These are phyloP conservation scores for Penicillium sp. DNA, from an alignment of 2,329 filamentous ascomycete species.

Conservation along the genomic window DNA sequence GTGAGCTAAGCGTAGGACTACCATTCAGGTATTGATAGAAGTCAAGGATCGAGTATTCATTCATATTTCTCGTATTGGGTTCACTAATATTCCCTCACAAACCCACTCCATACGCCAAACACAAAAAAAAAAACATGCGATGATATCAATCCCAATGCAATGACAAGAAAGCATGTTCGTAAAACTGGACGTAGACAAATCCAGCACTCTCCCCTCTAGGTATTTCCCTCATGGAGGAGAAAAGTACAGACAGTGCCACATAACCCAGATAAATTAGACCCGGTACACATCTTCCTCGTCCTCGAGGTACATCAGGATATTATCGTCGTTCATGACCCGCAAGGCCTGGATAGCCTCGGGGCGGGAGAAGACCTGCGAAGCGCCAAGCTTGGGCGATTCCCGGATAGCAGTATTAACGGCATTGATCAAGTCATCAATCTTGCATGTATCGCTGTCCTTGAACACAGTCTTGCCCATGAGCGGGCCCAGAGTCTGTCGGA, in stretches of 20 bases:
- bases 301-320: slow-evolving; percentile 76
- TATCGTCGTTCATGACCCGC: slow-evolving; percentile 74
- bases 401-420: slow-evolving; percentile 75
- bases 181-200: slow-evolving; percentile 5
- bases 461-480: slow-evolving; percentile 83
- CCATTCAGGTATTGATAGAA: neutral
- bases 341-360: slow-evolving; percentile 76
- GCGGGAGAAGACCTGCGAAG: slow-evolving; percentile 61
- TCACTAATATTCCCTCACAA: slow-evolving; percentile 9
- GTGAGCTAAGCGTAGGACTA: neutral
- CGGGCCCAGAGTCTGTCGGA: slow-evolving; percentile 79
- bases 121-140: slow-evolving; percentile 17
- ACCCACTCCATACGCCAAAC: slow-evolving; percentile 25
- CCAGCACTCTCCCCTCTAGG: neutral
- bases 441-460: slow-evolving; percentile 72
- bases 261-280: slow-evolving; percentile 50
- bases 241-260: neutral
- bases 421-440: slow-evolving; percentile 70
- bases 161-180: slow-evolving; percentile 22
- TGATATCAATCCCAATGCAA: slow-evolving; percentile 30
- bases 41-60: slow-evolving; percentile 10
- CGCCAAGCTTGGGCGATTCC: slow-evolving; percentile 44
- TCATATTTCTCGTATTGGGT: slow-evolving; percentile 13
- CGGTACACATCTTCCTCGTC: slow-evolving; percentile 67
- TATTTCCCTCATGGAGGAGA: neutral